Base-by-base conservation (phyloP, 225 moss, liverwort and hornwort genomes). In the Bryoerythrophyllum caledonicum region DNA sequence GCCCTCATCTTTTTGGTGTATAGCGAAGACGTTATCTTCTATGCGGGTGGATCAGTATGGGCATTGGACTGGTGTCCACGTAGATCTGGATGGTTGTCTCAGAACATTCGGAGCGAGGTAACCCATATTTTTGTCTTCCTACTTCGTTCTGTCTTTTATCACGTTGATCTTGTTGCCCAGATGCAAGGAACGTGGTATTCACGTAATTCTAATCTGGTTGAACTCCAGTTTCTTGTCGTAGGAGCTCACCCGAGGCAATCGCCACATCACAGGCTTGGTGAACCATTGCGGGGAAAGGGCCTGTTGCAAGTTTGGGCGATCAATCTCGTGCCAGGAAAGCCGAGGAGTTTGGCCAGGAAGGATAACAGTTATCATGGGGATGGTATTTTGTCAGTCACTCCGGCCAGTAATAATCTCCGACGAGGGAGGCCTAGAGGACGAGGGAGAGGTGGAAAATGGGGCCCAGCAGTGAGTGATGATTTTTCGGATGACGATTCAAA, bases 21-120 rank as follows among this genome's bases (percentile, higher is more conserved):
- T 85, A 92, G 97, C 87, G 79, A 82, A 67, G 99, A 99, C 51
- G 67, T 99, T 66, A 60, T 95, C 16, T 81, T 99, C 61, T 68
- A 90, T 49, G 76, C 76, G 60, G 95, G 99, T 81, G 99, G 99
- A 76, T 86, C 95, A 40, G 79, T 99, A 19, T 99, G 99, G 99
- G 84, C 95, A 43, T 68, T 99, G 81, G 97, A 99, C 71, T 99
- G 97, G 97, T 99, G 95, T 76, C 99, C 99, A 41, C 81, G 81
- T 79, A 89, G 99, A 77, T 81, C 86, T 58, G 85, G 88, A 73
- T 95, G 95, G 93, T 67, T 62, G 52, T 79, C 79, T 72, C 79
- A 67, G 65, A 74, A 78, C 34, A 76, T 78, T 5, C 76, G 25
- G 62, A 77, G 74, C 49, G 88, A 88, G 86, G 88, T 86, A 72